Evolutionary conservation across 78 protist genomes (phyloP), one percentile per base, ranked within the genome.

Genomic region (Protostelium mycophagum): DNA sequence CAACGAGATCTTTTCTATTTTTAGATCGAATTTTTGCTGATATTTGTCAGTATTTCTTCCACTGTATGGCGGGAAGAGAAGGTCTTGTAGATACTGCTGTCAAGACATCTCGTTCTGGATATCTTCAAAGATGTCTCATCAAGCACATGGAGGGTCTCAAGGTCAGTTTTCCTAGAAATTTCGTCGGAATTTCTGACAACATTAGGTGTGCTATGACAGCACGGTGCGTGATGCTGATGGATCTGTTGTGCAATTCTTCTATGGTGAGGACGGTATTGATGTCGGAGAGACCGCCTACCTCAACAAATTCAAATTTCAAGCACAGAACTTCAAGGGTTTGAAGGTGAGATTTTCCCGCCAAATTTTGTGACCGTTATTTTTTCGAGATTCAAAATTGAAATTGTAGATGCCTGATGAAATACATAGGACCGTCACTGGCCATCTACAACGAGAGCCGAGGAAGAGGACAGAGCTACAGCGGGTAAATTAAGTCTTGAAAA

Each of bases 51-150:
- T 99, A 98, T 91, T 99, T 91, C 91, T 99, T 99, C 98, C 99
- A 99, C 91, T 97, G 99, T 94, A 99, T 99, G 99, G 99, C 99
- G 16, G 99, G 99, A 35, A 91, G 99, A 16, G 99, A 99, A 88
- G 99, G 99, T 37, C 93, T 99, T 5, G 95, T 99, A 37, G 99
- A 99, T 90, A 99, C 99, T 28, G 99, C 99, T 0, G 99, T 99
- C 38, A 99, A 99, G 96, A 99, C 99, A 0, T 83, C 98, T 10
- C 98, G 98, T 63, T 96, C 98, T 28, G 99, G 99, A 5, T 98
- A 98, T 90, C 91, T 98, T 51, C 99, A 98, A 91, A 90, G 99
- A 31, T 99, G 99, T 90, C 85, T 99, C 86, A 95, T 99, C 89
- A 99, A 99, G 91, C 97, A 96, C 88, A 88, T 99, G 35, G 99